phyloP scores from a whole-genome alignment of 345 rosid species.

The Corymbia maculata region DNA sequence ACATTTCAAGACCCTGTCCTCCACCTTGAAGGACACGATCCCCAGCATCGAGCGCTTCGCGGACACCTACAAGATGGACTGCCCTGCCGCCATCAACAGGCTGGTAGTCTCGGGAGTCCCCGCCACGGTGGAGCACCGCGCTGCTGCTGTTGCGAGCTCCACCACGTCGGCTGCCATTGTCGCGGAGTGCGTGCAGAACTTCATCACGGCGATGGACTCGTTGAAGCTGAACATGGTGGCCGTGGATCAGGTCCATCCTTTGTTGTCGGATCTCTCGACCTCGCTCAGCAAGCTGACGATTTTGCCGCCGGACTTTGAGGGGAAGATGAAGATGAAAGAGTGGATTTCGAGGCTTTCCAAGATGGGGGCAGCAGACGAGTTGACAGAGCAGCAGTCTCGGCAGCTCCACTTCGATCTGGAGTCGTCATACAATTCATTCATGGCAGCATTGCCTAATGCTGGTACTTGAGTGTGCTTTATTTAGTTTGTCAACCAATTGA shows the following conservation, averaged over 20 bases:
- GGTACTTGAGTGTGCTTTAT: conserved; percentile 31
- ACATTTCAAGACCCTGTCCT: conserved; percentile 86
- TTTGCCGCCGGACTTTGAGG: conserved; percentile 83
- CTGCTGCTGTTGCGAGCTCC: conserved; percentile 46
- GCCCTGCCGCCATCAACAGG: conserved; percentile 84
- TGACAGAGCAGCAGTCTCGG: conserved; percentile 91
- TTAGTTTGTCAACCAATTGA: not conserved
- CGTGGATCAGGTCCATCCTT: conserved; percentile 84
- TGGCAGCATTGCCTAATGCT: conserved; percentile 94
- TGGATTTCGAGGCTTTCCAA: conserved; percentile 81
- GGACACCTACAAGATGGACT: conserved; percentile 91
- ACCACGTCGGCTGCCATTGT: conserved; percentile 79
- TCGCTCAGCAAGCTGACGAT: conserved; percentile 68
- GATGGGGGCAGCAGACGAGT: conserved; percentile 96
- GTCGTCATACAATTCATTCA: conserved; percentile 89
- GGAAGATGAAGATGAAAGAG: conserved; percentile 90
- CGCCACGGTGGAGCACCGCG: conserved; percentile 88
- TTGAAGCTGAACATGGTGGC: conserved; percentile 93
- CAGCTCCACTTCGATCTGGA: conserved; percentile 94
- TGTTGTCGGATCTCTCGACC: conserved; percentile 73
- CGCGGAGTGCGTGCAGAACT: conserved; percentile 93
- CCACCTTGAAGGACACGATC: conserved; percentile 62
- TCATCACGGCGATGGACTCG: conserved; percentile 96
- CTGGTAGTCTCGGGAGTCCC: conserved; percentile 86
- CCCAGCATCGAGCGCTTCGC: conserved; percentile 89